These are phyloP conservation scores for Stygiomarasmius scandens DNA, from an alignment of 1,284 basidiomycete genomes.

Conservation along the genomic window DNA sequence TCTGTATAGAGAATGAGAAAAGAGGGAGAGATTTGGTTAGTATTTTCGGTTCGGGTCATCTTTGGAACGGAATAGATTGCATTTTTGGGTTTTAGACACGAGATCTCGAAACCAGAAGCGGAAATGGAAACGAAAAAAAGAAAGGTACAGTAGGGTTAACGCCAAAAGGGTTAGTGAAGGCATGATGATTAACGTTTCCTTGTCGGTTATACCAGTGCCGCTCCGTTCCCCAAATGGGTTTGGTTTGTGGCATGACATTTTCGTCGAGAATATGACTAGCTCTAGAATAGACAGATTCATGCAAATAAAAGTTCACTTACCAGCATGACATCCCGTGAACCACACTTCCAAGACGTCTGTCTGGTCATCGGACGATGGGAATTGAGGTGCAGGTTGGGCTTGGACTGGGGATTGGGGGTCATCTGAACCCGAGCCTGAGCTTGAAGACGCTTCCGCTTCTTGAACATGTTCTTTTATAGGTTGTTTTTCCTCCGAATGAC, in stretches of 20 bases:
- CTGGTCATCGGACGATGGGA: slow-evolving; percentile 10
- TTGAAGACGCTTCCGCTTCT: neutral
- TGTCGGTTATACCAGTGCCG: no score
- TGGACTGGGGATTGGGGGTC: no score
- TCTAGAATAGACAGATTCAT: no score
- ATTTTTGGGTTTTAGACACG: no score
- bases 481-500: neutral
- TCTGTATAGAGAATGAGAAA: slow-evolving; percentile 40
- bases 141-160: slow-evolving; percentile 7
- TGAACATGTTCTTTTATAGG: neutral
- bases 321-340: slow-evolving; percentile 64
- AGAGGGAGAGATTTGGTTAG: neutral
- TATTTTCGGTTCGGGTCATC: no score
- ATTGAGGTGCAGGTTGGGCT: neutral
- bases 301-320: slow-evolving; percentile 42
- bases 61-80: no score
- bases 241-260: no score
- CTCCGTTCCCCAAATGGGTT: no score
- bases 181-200: neutral
- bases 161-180: neutral
- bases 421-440: neutral
- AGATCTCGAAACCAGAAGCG: no score
- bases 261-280: no score
- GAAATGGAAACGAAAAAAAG: no score
- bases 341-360: slow-evolving; percentile 65